Evolutionary conservation across 148 eudicot species (phyloP).

Genomic region (Limonium bicolor): DNA sequence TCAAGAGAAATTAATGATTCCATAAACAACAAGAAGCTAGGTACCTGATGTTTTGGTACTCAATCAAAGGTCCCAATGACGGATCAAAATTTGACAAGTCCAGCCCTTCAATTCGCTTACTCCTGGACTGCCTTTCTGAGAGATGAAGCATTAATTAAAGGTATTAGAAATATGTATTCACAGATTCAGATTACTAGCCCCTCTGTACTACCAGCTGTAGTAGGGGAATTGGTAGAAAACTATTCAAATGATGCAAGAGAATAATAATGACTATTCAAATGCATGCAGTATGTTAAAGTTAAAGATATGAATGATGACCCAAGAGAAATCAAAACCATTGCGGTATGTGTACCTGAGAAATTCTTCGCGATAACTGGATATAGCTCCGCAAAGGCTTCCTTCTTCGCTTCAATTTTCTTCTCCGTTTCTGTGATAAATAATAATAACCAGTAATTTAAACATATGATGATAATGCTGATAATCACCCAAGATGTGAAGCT

Average conservation of each 20-base stretch:
- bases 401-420: slow-evolving; percentile 18
- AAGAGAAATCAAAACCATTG: neutral
- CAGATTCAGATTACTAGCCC: neutral
- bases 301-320: neutral
- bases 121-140: slow-evolving; percentile 41
- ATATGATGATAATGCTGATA: neutral
- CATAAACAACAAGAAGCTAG: neutral
- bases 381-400: slow-evolving; percentile 24
- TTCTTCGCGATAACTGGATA: slow-evolving; percentile 23
- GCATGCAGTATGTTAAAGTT: neutral
- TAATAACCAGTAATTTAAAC: neutral
- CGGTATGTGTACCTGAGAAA: slow-evolving; percentile 23
- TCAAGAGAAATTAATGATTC: neutral
- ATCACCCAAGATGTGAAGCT: no score
- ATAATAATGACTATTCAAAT: neutral
- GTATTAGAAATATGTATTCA: neutral
- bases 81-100: slow-evolving; percentile 50
- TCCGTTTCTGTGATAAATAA: slow-evolving; percentile 21
- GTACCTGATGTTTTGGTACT: slow-evolving; percentile 46
- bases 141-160: neutral
- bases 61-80: slow-evolving; percentile 29
- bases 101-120: slow-evolving; percentile 39
- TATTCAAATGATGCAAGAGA: neutral
- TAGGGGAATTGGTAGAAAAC: neutral
- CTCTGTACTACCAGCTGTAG: neutral